Conservation (phyloP, 768 basidiomycete species). For the Lentinus tigrinus region DNA sequence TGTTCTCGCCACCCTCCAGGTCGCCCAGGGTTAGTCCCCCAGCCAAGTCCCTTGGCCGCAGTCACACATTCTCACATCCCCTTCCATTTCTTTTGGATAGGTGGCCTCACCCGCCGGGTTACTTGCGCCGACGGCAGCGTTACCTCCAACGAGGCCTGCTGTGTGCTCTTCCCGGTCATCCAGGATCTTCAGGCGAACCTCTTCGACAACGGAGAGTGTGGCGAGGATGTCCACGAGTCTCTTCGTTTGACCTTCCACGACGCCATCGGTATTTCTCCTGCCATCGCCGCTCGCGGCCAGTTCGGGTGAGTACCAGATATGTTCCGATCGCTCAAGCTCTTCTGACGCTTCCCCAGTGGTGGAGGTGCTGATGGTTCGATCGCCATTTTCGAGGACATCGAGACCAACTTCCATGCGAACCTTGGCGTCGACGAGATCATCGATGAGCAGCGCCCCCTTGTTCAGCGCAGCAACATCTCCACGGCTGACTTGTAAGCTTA, state of each 20-base stretch:
- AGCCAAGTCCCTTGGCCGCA: background rate
- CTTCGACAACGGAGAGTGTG: conserved; percentile 35
- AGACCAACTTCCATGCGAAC: conserved; percentile 43
- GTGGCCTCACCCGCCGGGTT: conserved; percentile 20
- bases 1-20: conserved; percentile 19
- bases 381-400: conserved; percentile 42
- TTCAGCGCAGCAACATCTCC: conserved; percentile 20
- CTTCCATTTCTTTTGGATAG: background rate
- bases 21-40: conserved; percentile 16
- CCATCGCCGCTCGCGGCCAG: conserved; percentile 5
- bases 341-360: conserved; percentile 14
- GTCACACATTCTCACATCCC: background rate
- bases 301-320: conserved; percentile 8
- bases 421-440: conserved; percentile 25
- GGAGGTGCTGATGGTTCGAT: conserved; percentile 46
- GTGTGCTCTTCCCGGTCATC: conserved; percentile 13
- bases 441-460: conserved; percentile 21
- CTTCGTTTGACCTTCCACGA: conserved; percentile 31
- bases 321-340: too few relatives aligned
- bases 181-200: conserved; percentile 31
- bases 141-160: conserved; percentile 17
- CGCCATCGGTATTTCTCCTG: conserved; percentile 22
- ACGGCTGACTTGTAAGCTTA: conserved; percentile 25
- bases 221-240: conserved; percentile 33
- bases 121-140: conserved; percentile 17